Evolutionary conservation across 2,329 filamentous ascomycete species (phyloP).

Genomic region (Penicillium sp.): DNA sequence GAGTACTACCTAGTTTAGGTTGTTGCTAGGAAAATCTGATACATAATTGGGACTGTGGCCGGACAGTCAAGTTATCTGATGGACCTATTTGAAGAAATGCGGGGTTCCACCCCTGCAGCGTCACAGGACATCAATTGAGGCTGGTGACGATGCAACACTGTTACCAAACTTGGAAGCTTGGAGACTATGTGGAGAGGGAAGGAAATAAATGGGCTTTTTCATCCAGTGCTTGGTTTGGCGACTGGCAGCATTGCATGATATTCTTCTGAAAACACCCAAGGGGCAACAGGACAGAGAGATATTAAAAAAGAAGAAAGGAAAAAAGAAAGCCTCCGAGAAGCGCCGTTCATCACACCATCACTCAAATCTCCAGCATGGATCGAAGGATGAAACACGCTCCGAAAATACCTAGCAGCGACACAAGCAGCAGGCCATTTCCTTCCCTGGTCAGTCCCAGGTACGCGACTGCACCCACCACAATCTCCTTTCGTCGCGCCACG

Average conservation of each 20-base stretch:
- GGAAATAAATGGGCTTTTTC: not conserved
- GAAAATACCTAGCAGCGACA: constrained; percentile 37
- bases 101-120: not conserved
- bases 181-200: not conserved
- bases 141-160: not conserved
- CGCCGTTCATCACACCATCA: not conserved
- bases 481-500: constrained; percentile 57
- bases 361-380: constrained; percentile 31
- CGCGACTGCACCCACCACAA: constrained; percentile 57
- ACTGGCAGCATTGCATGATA: constrained; percentile 3
- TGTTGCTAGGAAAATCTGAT: constrained; percentile 1
- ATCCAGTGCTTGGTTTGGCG: not conserved
- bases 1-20: constrained; percentile 1
- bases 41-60: not conserved
- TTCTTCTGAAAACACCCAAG: constrained; percentile 1
- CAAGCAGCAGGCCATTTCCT: constrained; percentile 44
- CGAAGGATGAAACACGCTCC: constrained; percentile 45
- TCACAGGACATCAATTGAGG: not conserved
- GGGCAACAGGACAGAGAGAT: not conserved
- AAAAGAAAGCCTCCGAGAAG: not conserved
- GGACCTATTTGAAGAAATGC: not conserved
- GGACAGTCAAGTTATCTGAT: constrained; percentile 6
- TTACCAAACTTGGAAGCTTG: not conserved
- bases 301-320: no score
- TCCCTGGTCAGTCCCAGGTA: constrained; percentile 53